Percentiles rank a stretch among this genome's conserved stretches.
These are phyloP conservation scores for Eucalyptus decipiens DNA, from an alignment of 345 rosid species.

Conservation along the genomic window DNA sequence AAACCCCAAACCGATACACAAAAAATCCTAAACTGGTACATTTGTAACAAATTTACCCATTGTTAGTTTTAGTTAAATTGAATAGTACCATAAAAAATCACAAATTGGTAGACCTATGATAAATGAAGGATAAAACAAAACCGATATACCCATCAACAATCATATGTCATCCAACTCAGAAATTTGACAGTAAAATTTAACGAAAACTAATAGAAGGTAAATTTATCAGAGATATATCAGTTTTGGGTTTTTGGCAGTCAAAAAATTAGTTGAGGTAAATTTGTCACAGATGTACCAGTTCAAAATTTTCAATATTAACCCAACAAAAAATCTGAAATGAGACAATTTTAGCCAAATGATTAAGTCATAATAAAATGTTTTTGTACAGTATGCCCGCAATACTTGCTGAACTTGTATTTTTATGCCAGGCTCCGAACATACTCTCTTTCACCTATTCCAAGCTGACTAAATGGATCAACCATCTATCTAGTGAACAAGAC, in stretches of 20 bases:
- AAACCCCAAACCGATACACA: no score
- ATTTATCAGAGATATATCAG: rapidly evolving
- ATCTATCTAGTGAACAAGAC: not conserved
- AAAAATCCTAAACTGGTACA: rapidly evolving
- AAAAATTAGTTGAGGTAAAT: no score
- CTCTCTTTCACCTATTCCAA: not conserved
- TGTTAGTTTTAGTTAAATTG: no score
- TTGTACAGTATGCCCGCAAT: not conserved
- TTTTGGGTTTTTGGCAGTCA: no score
- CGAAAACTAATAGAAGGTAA: rapidly evolving
- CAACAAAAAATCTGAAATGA: not conserved
- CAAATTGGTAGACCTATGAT: rapidly evolving
- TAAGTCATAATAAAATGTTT: not conserved
- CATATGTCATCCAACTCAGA: no score
- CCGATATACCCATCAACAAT: no score
- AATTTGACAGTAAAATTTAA: no score
- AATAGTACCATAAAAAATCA: rapidly evolving
- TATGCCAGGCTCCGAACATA: not conserved
- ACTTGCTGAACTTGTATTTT: not conserved
- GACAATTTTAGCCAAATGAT: not conserved
- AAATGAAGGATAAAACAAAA: no score
- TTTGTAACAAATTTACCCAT: rapidly evolving
- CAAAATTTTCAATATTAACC: no score
- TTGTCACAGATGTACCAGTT: rapidly evolving
- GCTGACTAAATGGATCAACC: not conserved